A percentile compares a stretch with the other conserved stretches of the same genome.
phyloP scores from a whole-genome alignment of 495 filamentous ascomycete species.

The Tuber indicum region DNA sequence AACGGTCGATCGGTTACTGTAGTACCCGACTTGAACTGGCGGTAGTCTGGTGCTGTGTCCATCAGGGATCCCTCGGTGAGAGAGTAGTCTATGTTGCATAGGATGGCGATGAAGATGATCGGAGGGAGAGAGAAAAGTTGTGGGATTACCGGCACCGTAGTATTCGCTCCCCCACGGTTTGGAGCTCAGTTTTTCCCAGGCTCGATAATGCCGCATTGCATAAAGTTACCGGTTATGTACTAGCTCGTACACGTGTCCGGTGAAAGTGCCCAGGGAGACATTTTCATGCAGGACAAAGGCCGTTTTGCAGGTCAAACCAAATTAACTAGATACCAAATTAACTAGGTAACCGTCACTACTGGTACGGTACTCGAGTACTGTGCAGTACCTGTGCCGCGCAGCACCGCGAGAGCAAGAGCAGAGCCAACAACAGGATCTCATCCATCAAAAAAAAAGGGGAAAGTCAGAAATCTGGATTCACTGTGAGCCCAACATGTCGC shows the following conservation, averaged over 20 bases:
- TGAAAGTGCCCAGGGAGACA: neutral
- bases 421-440: neutral
- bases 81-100: neutral
- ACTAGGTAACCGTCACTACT: neutral
- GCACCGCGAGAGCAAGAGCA: neutral
- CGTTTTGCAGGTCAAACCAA: neutral
- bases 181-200: neutral
- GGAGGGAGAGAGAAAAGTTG: neutral
- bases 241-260: too few relatives aligned
- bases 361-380: neutral
- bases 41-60: neutral
- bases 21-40: neutral
- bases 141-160: neutral
- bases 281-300: neutral
- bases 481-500: neutral
- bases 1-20: neutral
- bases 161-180: neutral
- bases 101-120: neutral
- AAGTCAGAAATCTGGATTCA: neutral
- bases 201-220: neutral
- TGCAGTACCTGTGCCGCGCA: too few relatives aligned
- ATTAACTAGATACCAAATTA: neutral
- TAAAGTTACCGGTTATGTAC: neutral
- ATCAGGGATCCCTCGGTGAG: neutral
- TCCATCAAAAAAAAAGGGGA: neutral